Evolutionary conservation across 2,329 filamentous ascomycete genomes (phyloP), one percentile per base, ranked within the genome.

Genomic region (Colletotrichum eleusines): DNA sequence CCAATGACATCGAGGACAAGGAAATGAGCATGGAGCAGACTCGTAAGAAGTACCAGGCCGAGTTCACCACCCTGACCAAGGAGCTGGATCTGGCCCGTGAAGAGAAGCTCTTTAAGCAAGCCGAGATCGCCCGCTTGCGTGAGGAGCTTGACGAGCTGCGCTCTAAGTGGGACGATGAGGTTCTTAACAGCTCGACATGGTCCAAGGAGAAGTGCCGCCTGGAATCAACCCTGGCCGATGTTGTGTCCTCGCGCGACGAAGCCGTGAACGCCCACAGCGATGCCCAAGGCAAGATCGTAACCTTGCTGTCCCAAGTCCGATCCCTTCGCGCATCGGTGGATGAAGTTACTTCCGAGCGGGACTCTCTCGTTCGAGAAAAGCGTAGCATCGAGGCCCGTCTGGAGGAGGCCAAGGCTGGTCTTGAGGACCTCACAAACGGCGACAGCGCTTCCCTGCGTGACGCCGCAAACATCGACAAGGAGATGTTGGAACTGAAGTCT

Each of bases 101-200:
- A 79, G 95, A 97, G 81, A 90, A 86, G 86, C 92, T 85, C 82
- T 98, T 84, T 87, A 95, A 87, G 88, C 94, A 96, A 75, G 90
- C 92, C 44, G 95, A 98, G 81, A 97, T 95, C 74, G 89, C 92
- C 20, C 91, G 94, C 54, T 87, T 99, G 63, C 92, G 95, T n/a
- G 95, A 98, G 79, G 96, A 99, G 81, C 90, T 98, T 31, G 96
- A 99, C 76, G 94, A 97, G 76, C 87, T 98, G 69, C 91, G 96
- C 74, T 94, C 91, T 75, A 98, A 98, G 83, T 98, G 96, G 95
- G 96, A 99, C 77, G 94, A 98, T 76, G 95, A 99, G 82, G 94
- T 98, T 14, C 89, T 98, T 75, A 98, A 98, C 83, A 97, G 94
- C 81, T 97, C 94, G 20, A 97, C 95, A 0, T 98, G 96, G 95